These are phyloP conservation scores for Rickenella mellea DNA, from an alignment of 768 basidiomycete species.

Conservation along the genomic window DNA sequence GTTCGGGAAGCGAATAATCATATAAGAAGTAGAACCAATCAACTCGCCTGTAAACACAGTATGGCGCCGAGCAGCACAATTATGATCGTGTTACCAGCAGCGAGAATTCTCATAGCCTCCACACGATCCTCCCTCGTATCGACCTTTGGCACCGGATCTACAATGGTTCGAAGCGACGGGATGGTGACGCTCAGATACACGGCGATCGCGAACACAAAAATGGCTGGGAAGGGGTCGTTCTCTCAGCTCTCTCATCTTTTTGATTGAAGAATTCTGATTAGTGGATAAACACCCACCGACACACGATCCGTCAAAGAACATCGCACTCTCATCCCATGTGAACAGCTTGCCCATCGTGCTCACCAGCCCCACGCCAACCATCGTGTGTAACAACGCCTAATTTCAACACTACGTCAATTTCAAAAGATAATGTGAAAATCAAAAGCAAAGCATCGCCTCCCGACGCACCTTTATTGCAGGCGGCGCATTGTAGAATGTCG, in stretches of 20 bases:
- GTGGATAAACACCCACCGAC: slow-evolving; percentile 47
- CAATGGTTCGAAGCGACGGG: slow-evolving; percentile 69
- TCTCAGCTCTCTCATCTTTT: too few species aligned
- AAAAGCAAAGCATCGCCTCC: neutral
- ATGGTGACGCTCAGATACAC: slow-evolving; percentile 81
- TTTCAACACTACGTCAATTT: slow-evolving; percentile 2
- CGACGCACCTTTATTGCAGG: slow-evolving; percentile 76
- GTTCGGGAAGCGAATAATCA: neutral
- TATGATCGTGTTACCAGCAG: slow-evolving; percentile 83
- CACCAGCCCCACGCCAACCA: slow-evolving; percentile 69
- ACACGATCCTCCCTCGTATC: slow-evolving; percentile 60
- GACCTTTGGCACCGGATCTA: slow-evolving; percentile 37
- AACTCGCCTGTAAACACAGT: slow-evolving; percentile 61
- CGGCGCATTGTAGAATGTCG: slow-evolving; percentile 87
- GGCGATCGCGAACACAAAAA: slow-evolving; percentile 65
- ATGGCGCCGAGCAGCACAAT: slow-evolving; percentile 57
- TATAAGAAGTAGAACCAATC: neutral
- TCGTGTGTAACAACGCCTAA: slow-evolving; percentile 80
- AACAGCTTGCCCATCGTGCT: slow-evolving; percentile 73
- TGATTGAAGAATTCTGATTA: neutral
- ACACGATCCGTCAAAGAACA: slow-evolving; percentile 90
- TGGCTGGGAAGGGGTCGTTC: slow-evolving; percentile 29
- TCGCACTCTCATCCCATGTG: slow-evolving; percentile 85
- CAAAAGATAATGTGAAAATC: neutral
- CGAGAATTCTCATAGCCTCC: slow-evolving; percentile 72